Percentiles rank a stretch among this genome's conserved stretches.
Evolutionary conservation across 129 eudicot genomes (phyloP).

Genomic region (Arctium lappa): DNA sequence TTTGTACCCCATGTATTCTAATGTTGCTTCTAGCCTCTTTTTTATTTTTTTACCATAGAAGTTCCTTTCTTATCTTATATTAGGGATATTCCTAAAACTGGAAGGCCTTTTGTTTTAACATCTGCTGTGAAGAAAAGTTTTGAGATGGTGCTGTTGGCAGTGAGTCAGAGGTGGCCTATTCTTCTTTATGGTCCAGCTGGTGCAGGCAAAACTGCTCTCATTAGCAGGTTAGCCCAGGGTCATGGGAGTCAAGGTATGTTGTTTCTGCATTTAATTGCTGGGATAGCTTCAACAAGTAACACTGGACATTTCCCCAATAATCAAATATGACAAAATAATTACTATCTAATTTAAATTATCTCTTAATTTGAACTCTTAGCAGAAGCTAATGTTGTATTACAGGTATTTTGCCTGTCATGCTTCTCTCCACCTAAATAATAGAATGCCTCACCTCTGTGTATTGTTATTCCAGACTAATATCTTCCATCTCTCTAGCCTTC

Average conservation of each 20-base stretch:
- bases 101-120: conserved; percentile 71
- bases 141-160: conserved; percentile 89
- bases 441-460: neutral
- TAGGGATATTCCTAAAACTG: conserved; percentile 41
- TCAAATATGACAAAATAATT: neutral
- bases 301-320: neutral
- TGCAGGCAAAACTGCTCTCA: conserved; percentile 84
- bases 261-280: conserved; percentile 6
- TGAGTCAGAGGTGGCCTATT: conserved; percentile 96
- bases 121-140: conserved; percentile 64
- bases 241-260: conserved; percentile 70
- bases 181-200: conserved; percentile 95
- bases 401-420: neutral
- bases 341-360: neutral
- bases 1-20: neutral
- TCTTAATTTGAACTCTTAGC: neutral
- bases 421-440: neutral
- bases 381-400: conserved; percentile 2
- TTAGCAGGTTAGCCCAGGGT: conserved; percentile 60
- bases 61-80: neutral
- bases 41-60: neutral
- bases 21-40: conserved; percentile 13
- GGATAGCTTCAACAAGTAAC: neutral
- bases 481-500: neutral
- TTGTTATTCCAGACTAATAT: neutral